These are phyloP conservation scores for Ogataea pini DNA, from an alignment of 805 yeast genomes.

Conservation along the genomic window DNA sequence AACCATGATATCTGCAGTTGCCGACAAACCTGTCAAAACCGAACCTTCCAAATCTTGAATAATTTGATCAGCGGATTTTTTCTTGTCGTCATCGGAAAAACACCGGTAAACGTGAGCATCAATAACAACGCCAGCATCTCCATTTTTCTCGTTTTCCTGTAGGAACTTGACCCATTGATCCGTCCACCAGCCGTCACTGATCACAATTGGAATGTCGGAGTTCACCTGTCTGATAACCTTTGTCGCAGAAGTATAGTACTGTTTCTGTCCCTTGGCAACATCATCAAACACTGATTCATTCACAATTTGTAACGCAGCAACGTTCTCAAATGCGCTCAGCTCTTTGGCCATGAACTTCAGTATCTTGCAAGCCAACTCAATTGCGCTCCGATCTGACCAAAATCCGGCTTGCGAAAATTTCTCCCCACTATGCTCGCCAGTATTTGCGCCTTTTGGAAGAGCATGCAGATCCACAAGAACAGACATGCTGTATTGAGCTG, in stretches of 20 bases:
- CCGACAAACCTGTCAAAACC: constrained; percentile 49
- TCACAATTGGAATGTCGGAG: constrained; percentile 62
- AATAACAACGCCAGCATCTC: constrained; percentile 62
- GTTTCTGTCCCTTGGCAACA: constrained; percentile 49
- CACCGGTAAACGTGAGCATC: constrained; percentile 89
- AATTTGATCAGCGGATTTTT: constrained; percentile 63
- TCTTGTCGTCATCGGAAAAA: constrained; percentile 72
- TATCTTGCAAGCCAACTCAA: constrained; percentile 48
- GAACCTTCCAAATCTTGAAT: constrained; percentile 54
- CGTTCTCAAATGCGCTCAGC: constrained; percentile 56
- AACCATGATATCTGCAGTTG: constrained; percentile 62
- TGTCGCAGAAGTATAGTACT: constrained; percentile 67
- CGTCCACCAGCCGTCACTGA: constrained; percentile 95
- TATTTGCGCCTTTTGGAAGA: constrained; percentile 90
- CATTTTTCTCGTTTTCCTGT: constrained; percentile 40
- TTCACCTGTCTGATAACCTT: constrained; percentile 59
- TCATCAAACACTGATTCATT: constrained; percentile 77
- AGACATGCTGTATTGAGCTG: constrained; percentile 62
- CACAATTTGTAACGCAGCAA: constrained; percentile 80
- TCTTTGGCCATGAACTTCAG: constrained; percentile 65
- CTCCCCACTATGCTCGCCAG: constrained; percentile 82
- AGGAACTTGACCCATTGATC: constrained; percentile 75
- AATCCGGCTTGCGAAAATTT: constrained; percentile 58
- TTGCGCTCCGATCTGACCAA: constrained; percentile 51
- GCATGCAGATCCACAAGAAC: constrained; percentile 86